Conservation (phyloP, 164 flowering plant genomes). For the Liquidambar formosana region DNA sequence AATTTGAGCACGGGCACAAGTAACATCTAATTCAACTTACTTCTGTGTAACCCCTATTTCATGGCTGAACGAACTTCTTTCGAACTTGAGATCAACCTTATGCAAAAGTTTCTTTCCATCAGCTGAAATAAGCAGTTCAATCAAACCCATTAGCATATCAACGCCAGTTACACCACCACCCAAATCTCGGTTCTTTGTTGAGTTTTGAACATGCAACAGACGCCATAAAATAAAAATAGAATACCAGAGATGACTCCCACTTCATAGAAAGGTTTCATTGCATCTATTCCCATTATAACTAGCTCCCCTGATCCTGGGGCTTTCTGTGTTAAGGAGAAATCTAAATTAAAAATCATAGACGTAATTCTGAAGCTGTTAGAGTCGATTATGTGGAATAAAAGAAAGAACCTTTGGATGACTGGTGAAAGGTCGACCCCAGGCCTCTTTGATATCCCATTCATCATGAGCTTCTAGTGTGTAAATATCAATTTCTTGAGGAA, state of each 20-base stretch:
- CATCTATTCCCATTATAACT: constrained; percentile 49
- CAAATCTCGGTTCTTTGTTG: no score
- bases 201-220: no score
- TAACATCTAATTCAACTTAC: constrained; percentile 26
- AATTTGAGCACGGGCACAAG: no score
- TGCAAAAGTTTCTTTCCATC: constrained; percentile 55
- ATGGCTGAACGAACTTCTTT: constrained; percentile 44
- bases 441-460: constrained; percentile 45
- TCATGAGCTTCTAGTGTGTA: constrained; percentile 34
- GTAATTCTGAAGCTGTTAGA: neutral
- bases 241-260: constrained; percentile 66
- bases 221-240: neutral
- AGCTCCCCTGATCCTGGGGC: constrained; percentile 63
- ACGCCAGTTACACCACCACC: no score
- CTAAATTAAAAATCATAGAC: neutral
- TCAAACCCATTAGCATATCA: neutral
- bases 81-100: constrained; percentile 49
- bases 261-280: constrained; percentile 44
- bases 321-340: constrained; percentile 31
- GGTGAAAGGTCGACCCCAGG: constrained; percentile 60
- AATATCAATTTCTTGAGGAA: constrained; percentile 63
- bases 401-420: constrained; percentile 74
- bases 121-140: constrained; percentile 33
- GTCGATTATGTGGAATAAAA: no score
- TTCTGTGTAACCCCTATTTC: constrained; percentile 58